Evolutionary conservation across 805 yeast genomes (phyloP).

Genomic region (Tetrapisispora namnaoensis): DNA sequence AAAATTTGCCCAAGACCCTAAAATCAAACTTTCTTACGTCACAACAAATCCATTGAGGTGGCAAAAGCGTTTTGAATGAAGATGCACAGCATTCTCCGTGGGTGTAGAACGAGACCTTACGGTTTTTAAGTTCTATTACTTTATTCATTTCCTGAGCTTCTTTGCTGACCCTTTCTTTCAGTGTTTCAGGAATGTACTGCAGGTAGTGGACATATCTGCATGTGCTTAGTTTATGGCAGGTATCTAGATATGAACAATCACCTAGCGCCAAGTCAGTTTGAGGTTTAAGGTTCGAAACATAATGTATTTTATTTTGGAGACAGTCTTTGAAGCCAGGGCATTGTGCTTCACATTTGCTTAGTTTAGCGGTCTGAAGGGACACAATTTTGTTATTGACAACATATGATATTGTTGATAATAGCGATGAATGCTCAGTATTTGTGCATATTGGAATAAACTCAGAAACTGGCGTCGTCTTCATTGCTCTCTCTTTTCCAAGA

Average conservation of each 20-base stretch:
- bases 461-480: constrained; percentile 5
- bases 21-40: constrained; percentile 72
- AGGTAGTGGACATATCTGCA: constrained; percentile 79
- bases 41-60: constrained; percentile 82
- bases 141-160: constrained; percentile 18
- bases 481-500: constrained; percentile 22
- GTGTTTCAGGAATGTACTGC: constrained; percentile 30
- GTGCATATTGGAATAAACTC: constrained; percentile 22
- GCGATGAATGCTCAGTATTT: constrained; percentile 13
- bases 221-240: constrained; percentile 75
- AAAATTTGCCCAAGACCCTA: constrained; percentile 63
- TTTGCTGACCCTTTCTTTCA: constrained; percentile 14
- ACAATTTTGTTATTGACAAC: constrained; percentile 21
- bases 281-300: constrained; percentile 42
- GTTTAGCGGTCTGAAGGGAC: constrained; percentile 22
- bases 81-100: constrained; percentile 30
- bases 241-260: constrained; percentile 88
- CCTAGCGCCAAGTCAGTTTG: constrained; percentile 69
- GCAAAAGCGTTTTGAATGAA: constrained; percentile 29
- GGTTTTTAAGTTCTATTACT: constrained; percentile 11
- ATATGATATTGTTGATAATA: constrained; percentile 14
- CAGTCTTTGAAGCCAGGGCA: constrained; percentile 21
- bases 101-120: constrained; percentile 25
- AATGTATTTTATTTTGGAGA: constrained; percentile 37
- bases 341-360: constrained; percentile 14